phyloP scores from a whole-genome alignment of 202 grass and related monocot species.

The Digitaria exilis region DNA sequence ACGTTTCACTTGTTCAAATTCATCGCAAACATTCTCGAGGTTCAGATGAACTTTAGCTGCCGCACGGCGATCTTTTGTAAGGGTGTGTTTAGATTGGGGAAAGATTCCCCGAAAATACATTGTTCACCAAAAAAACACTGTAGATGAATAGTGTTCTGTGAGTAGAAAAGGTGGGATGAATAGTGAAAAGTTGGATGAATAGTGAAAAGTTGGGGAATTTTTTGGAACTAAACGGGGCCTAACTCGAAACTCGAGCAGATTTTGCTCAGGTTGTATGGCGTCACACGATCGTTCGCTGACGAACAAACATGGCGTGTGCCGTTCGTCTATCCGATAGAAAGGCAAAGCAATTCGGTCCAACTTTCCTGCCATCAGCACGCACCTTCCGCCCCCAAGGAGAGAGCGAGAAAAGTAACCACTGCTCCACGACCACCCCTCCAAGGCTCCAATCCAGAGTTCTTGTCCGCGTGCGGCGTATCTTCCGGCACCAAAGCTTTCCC shows the following conservation, averaged over 20 bases:
- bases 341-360: neutral
- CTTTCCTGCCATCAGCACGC: neutral
- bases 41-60: neutral
- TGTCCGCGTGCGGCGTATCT: constrained; percentile 32
- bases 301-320: neutral
- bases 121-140: too few species aligned
- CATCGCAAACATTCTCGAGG: neutral
- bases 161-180: too few species aligned
- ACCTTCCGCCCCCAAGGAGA: neutral
- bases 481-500: constrained; percentile 28
- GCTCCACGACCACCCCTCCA: neutral
- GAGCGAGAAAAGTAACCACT: neutral
- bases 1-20: neutral
- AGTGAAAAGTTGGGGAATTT: too few species aligned
- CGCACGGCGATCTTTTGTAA: neutral
- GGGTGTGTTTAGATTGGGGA: too few species aligned
- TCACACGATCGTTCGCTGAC: neutral
- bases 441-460: neutral
- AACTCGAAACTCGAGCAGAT: neutral
- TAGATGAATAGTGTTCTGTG: too few species aligned
- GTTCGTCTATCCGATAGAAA: neutral
- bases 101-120: too few species aligned
- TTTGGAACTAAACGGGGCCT: too few species aligned
- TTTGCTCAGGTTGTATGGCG: neutral
- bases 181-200: too few species aligned